These are phyloP conservation scores for Mycena epipterygia DNA, from an alignment of 768 basidiomycete genomes.

Conservation along the genomic window DNA sequence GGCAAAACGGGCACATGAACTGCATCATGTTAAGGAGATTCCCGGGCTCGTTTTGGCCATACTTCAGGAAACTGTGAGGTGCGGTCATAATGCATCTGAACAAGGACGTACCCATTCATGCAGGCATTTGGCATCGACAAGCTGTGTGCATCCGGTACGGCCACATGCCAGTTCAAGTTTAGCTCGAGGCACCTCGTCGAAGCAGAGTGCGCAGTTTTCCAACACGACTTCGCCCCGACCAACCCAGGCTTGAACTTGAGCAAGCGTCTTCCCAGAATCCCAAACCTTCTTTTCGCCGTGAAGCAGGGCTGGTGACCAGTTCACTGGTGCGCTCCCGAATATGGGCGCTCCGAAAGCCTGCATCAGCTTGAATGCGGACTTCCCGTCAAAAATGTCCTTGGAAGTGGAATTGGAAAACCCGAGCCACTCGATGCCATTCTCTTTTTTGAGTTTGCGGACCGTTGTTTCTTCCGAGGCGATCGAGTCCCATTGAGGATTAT, in stretches of 20 bases:
- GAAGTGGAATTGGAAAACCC: constrained; percentile 28
- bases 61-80: constrained; percentile 21
- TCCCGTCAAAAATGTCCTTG: constrained; percentile 35
- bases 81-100: neutral
- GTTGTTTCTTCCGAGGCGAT: constrained; percentile 35
- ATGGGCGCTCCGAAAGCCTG: constrained; percentile 36
- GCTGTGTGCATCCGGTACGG: constrained; percentile 41
- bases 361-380: constrained; percentile 46
- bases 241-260: constrained; percentile 35
- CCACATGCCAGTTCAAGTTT: constrained; percentile 44
- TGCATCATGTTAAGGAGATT: constrained; percentile 45
- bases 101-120: constrained; percentile 39
- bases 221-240: constrained; percentile 41
- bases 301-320: constrained; percentile 2
- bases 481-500: constrained; percentile 17
- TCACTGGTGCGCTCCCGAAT: constrained; percentile 26
- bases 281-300: constrained; percentile 16
- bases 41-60: constrained; percentile 42
- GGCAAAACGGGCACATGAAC: constrained; percentile 44
- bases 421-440: constrained; percentile 43
- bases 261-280: neutral
- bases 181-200: constrained; percentile 39
- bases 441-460: constrained; percentile 25
- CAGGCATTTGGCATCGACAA: constrained; percentile 41
- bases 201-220: constrained; percentile 43